Percentiles rank a stretch among this genome's conserved stretches.
These are phyloP conservation scores for Vitis rotundifolia DNA, from an alignment of 164 flowering plant species.

Conservation along the genomic window DNA sequence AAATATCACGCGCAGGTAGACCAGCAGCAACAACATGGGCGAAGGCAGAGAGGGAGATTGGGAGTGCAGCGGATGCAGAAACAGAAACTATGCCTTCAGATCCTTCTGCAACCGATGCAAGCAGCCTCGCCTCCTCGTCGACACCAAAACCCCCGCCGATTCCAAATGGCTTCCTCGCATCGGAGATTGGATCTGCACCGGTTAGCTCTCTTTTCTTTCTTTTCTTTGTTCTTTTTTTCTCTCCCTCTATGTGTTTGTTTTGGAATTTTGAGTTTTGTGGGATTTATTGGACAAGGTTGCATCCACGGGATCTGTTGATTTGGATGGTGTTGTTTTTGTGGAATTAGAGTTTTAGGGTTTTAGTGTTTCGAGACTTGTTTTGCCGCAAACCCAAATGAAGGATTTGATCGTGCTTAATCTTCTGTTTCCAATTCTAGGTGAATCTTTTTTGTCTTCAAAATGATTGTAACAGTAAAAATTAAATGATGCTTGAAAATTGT, in stretches of 20 bases:
- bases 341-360: background rate
- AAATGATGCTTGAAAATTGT: too few relatives aligned
- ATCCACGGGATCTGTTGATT: background rate
- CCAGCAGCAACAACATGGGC: conserved; percentile 20
- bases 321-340: background rate
- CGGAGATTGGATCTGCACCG: conserved; percentile 96
- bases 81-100: conserved; percentile 90
- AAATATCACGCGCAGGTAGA: too few relatives aligned
- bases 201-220: conserved; percentile 27
- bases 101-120: conserved; percentile 91
- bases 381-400: too few relatives aligned
- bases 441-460: too few relatives aligned
- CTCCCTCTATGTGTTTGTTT: background rate
- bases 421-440: too few relatives aligned
- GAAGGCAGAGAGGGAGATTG: conserved; percentile 95
- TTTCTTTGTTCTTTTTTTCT: background rate
- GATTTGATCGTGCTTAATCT: too few relatives aligned
- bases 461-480: too few relatives aligned
- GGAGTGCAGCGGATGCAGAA: conserved; percentile 86
- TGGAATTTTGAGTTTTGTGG: background rate
- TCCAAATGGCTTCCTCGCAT: conserved; percentile 95
- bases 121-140: conserved; percentile 91
- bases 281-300: background rate
- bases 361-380: too few relatives aligned
- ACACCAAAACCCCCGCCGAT: conserved; percentile 74